Conservation (phyloP, 2,329 filamentous ascomycete genomes). For the Alternaria hordeiaustralica region DNA sequence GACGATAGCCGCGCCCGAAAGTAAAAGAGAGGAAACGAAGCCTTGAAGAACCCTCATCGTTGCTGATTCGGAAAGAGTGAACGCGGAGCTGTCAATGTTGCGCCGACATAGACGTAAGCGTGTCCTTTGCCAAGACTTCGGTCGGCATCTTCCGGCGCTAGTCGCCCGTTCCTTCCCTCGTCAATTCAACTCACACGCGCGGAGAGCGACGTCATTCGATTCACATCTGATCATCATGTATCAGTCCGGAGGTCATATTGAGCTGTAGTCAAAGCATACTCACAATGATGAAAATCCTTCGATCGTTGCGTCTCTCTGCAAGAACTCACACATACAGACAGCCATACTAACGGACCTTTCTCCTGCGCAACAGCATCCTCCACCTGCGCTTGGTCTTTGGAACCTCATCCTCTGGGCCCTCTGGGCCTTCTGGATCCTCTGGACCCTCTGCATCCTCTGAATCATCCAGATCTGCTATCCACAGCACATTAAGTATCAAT, state of each 20-base stretch:
- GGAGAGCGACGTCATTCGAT: neutral
- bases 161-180: neutral
- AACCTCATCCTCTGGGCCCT: neutral
- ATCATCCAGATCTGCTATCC: neutral
- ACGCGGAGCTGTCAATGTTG: constrained; percentile 33
- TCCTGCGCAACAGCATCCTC: neutral
- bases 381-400: neutral
- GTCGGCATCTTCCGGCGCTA: constrained; percentile 18
- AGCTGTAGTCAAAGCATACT: neutral
- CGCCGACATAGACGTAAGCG: constrained; percentile 24
- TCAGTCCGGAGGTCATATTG: neutral
- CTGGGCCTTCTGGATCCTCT: neutral
- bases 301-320: neutral
- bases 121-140: constrained; percentile 23
- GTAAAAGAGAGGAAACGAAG: constrained; percentile 51
- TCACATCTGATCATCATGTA: neutral
- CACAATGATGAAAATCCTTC: neutral
- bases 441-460: neutral
- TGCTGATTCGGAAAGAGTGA: constrained; percentile 30
- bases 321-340: neutral
- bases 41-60: constrained; percentile 53
- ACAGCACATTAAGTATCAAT: neutral
- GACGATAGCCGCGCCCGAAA: constrained; percentile 50
- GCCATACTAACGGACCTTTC: neutral
- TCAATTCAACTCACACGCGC: neutral